Base-by-base conservation (phyloP, 108 stramenopile genomes). In the Fragilariopsis cylindrus region DNA sequence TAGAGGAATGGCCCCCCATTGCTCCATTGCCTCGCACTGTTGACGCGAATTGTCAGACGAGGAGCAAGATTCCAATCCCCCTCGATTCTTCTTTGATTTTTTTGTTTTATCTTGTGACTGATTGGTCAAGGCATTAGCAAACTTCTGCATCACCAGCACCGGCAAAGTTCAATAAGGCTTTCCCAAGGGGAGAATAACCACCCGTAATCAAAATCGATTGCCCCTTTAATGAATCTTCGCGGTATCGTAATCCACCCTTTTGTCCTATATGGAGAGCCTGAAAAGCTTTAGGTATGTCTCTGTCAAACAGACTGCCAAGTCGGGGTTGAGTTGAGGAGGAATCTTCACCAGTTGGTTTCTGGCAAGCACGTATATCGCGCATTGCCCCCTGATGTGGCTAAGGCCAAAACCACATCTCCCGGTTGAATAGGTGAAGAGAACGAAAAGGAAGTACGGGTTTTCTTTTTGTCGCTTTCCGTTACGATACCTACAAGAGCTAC, bases 251-350 rank as follows among this genome's bases (percentile, higher is more conserved):
- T 30, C 74, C 76, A 8, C 60, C 39, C 40, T 68, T 78, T 56
- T 82, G 84, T 41, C 82, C 86, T 2, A 85, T 55, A 62, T 89
- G 87, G 46, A 91, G 69, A 12, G 84, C 79, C 74, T 90, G 87
- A 56, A 91, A 89, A 13, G 92, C 92, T 11, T 53, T 74, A 94
- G 81, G 69, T 90, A 94, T n/a, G 84, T 87, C 53, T 91, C 88
- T 52, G 84, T 77, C 75, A 93, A 69, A 68, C 90, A 91, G 12
- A 81, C 77, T 8, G 87, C 87, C 41, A n/a, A 43, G n/a, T 82
- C 76, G 18, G 84, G 78, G 40, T 70, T 57, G 11, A 76, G 8
- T 16, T 76, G 65, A 39, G 45, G 45, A 7, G 90, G 80, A 55
- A 91, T 83, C 49, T 90, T 88, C 65, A 88, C 60, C 16, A 94